A percentile compares a stretch with the other conserved stretches of the same genome.
phyloP scores from a whole-genome alignment of 1,284 basidiomycete genomes.

The Puccinia hordei region DNA sequence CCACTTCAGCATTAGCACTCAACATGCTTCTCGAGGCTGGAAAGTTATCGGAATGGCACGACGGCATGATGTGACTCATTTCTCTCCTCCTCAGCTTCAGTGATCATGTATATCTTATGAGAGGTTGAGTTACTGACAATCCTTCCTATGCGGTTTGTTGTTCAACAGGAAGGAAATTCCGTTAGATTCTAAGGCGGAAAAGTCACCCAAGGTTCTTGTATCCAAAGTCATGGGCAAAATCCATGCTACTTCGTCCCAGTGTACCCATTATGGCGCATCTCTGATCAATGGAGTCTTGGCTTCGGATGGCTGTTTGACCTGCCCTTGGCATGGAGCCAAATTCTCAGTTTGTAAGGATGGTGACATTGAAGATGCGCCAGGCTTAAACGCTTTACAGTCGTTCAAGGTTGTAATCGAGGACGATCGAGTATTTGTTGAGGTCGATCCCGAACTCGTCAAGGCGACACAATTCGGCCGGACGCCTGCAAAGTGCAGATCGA shows the following conservation, averaged over 20 bases:
- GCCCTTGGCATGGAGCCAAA: slow-evolving; percentile 59
- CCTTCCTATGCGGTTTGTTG: not conserved
- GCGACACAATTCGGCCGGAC: slow-evolving; percentile 39
- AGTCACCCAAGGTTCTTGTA: slow-evolving; percentile 53
- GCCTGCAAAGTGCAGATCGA: slow-evolving; percentile 1
- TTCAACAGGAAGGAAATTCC: slow-evolving; percentile 37
- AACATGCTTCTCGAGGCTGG: slow-evolving; percentile 40
- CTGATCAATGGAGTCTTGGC: slow-evolving; percentile 57
- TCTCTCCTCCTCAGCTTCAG: not conserved
- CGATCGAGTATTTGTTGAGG: slow-evolving; percentile 78
- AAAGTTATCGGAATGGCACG: slow-evolving; percentile 31
- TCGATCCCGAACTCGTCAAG: slow-evolving; percentile 67
- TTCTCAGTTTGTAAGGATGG: slow-evolving; percentile 56
- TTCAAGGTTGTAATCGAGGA: slow-evolving; percentile 72
- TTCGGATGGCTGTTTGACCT: slow-evolving; percentile 57
- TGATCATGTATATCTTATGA: not conserved
- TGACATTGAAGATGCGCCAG: slow-evolving; percentile 80
- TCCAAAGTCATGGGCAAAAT: slow-evolving; percentile 57
- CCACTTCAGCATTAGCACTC: not conserved
- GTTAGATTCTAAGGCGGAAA: slow-evolving; percentile 28
- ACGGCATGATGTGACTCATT: slow-evolving; percentile 38
- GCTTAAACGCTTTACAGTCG: slow-evolving; percentile 77
- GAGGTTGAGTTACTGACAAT: not conserved
- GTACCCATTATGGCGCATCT: slow-evolving; percentile 59
- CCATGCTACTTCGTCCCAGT: slow-evolving; percentile 58